Conservation (phyloP, 148 eudicot species). For the Drosera capensis region DNA sequence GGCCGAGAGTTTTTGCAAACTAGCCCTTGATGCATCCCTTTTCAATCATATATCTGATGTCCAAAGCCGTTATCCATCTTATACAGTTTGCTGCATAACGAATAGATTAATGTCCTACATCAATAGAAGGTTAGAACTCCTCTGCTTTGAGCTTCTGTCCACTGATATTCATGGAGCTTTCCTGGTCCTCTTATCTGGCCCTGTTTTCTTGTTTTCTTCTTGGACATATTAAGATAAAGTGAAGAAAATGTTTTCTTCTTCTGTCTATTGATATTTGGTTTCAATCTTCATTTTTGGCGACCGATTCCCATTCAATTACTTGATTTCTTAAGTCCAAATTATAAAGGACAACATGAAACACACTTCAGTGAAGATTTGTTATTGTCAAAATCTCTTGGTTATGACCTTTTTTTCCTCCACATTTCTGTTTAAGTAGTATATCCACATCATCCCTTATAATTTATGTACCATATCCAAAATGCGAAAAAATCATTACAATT, state of each 20-base stretch:
- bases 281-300: no score
- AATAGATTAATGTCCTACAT: constrained; percentile 72
- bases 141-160: constrained; percentile 1
- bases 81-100: constrained; percentile 70
- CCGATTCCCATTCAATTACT: no score
- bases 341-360: background rate
- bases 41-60: constrained; percentile 43
- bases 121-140: constrained; percentile 58
- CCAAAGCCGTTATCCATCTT: constrained; percentile 53
- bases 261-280: no score
- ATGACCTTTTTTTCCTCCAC: no score
- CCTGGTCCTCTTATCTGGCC: background rate
- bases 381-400: no score
- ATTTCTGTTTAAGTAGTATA: no score
- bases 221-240: no score
- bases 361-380: background rate
- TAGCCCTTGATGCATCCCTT: constrained; percentile 41
- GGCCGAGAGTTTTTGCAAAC: constrained; percentile 83
- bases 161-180: constrained; percentile 2
- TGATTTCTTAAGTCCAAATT: no score
- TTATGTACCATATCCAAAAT: no score
- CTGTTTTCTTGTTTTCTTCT: background rate
- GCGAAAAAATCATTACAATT: no score
- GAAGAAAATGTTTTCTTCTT: no score
- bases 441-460: no score